phyloP scores from a whole-genome alignment of 805 yeast species.

The Yamadazyma nakazawae region DNA sequence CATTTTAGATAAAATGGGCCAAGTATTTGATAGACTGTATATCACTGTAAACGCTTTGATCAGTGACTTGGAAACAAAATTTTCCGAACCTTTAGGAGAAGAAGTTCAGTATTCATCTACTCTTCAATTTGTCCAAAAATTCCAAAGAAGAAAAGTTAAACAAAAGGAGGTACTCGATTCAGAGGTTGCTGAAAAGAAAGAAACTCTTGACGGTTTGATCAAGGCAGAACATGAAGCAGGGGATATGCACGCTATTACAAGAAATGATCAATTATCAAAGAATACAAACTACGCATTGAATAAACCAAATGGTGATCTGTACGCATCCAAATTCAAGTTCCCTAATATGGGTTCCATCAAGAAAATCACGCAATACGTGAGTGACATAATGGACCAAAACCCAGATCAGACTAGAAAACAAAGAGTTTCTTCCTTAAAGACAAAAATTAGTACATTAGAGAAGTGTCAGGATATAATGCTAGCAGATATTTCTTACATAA shows the following conservation, averaged over 20 bases:
- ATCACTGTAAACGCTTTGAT: conserved; percentile 52
- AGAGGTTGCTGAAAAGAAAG: conserved; percentile 31
- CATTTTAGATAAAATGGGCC: conserved; percentile 75
- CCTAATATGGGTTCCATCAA: conserved; percentile 34
- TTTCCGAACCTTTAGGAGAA: conserved; percentile 67
- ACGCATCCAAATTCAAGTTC: conserved; percentile 37
- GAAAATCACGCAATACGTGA: conserved; percentile 49
- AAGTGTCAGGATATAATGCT: conserved; percentile 46
- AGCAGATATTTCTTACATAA: conserved; percentile 37
- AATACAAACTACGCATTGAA: conserved; percentile 21
- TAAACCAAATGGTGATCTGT: background rate
- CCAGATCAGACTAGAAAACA: conserved; percentile 63
- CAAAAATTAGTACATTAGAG: conserved; percentile 51
- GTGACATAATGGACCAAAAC: conserved; percentile 61
- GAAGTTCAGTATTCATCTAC: conserved; percentile 63
- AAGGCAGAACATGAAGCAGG: conserved; percentile 28
- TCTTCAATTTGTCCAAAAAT: conserved; percentile 56
- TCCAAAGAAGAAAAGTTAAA: conserved; percentile 42
- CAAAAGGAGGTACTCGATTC: conserved; percentile 31
- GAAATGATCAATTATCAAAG: conserved; percentile 20
- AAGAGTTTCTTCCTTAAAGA: conserved; percentile 46
- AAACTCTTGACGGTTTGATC: conserved; percentile 28
- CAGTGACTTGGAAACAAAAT: conserved; percentile 52
- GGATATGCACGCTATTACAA: conserved; percentile 24
- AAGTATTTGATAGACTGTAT: conserved; percentile 70